Base-by-base conservation (phyloP, 495 filamentous ascomycete genomes). In the Xylaria grammica region DNA sequence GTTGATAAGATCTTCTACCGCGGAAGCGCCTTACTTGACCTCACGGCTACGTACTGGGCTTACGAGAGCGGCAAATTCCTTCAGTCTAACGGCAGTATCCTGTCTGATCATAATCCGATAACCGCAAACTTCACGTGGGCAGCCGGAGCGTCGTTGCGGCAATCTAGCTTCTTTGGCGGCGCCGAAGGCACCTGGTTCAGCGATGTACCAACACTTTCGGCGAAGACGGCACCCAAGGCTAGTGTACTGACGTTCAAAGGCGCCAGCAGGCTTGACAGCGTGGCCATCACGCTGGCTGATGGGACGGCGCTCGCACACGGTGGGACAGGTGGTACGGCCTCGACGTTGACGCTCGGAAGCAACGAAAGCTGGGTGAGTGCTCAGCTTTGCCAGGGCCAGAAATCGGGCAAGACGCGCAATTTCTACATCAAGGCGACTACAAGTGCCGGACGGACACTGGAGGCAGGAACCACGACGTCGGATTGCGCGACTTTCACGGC, bases 1-100 rank as follows among this genome's bases (percentile, higher is more conserved):
- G 84, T 90, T 17, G 87, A 90, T 65, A 90, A 89, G 72, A 80
- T 88, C 45, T 78, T 88, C 52, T 88, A 87, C 70, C 79, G 86
- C 11, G 77, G 77, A 4, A 79, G 80, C 30, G 74, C 77, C 7
- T 66, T 84, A 0, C 65, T 87, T 0, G 69, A 68, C 0, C 69
- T 89, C 10, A 58, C 64, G 9, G 79, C 82, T 0, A 77, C 74
- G 0, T 68, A 69, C 30, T 86, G 81, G 67, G 67, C 69, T 57
- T 89, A 89, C 63, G 84, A 78, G 20, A 77, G 76, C 52, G 32
- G 65, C 10, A 70, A 71, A 20, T 90, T 89, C 72, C 71, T 86
- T 1, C 80, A 86, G 69, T 60, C 76, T 1, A 68, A 84, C 68
- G 84, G 84, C 1, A 74, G 71, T 34, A 73, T 88, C 9, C 76